Base-by-base conservation (phyloP, 352 stramenopile species). In the Pilasporangium apinafurcum region DNA sequence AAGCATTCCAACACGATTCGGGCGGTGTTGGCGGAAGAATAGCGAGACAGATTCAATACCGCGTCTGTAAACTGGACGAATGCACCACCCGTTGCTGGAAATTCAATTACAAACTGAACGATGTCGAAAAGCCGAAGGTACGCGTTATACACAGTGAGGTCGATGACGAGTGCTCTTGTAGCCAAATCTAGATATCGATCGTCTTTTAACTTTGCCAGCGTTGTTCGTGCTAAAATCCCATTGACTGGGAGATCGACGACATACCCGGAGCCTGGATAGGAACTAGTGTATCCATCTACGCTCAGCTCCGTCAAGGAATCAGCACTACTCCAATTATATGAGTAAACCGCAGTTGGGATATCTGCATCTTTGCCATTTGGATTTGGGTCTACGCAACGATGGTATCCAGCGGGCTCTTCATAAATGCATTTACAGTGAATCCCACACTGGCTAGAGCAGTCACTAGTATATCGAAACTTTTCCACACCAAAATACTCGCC, bases 351-450 rank as follows among this genome's bases (percentile, higher is more conserved):
- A 13, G 47, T 51, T 3, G 73, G 72, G 9, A 72, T 41, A 0
- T 52, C 45, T 20, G 36, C 48, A 18, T 48, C 53, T 5, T 59
- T 50, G 0, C 68, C 70, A 26, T 65, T 65, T n/a, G 73, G 75
- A 36, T 77, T 86, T 0, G 70, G 73, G 31, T 79, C 58, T 2
- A 41, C 42, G 39, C 69, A 83, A 4, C 77, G 34, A 13, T 53
- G 44, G 8, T 81, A 80, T 0, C 64, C 72, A 20, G 46, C 57
- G 2, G 68, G 62, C 30, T 83, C 56, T 25, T 85, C 70, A 35
- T 85, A 89, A 43, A 89, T 60, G 32, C 76, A 89, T 22, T 70
- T 83, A 48, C 76, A 89, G 20, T 82, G 72, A 21, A 75, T 43
- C 4, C 56, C 44, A 36, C 76, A 88, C 22, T 71, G 41, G 1